Evolutionary conservation across 148 eudicot genomes (phyloP).

Genomic region (Fallopia convolvulus): DNA sequence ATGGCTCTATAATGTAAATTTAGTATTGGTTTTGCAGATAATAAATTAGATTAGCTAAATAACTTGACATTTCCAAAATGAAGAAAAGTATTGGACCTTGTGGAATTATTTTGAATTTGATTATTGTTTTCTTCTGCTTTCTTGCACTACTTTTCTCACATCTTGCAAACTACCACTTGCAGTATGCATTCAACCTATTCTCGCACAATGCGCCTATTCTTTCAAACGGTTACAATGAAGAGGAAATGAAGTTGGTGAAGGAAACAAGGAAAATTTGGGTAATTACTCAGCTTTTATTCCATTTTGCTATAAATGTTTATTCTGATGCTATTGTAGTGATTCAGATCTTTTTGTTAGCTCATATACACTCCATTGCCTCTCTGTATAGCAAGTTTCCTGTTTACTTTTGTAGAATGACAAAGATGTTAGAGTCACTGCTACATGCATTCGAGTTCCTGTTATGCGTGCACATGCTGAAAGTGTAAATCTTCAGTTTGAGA

Average conservation of each 20-base stretch:
- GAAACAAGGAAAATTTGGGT: conserved; percentile 99
- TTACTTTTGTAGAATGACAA: conserved; percentile 43
- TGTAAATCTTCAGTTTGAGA: conserved; percentile 88
- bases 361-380: not conserved
- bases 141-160: not conserved
- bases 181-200: conserved; percentile 98
- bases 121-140: not conserved
- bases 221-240: conserved; percentile 94
- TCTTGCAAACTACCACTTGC: conserved; percentile 24
- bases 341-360: not conserved
- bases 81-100: not conserved
- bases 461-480: conserved; percentile 97
- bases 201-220: conserved; percentile 95
- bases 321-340: not conserved
- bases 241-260: conserved; percentile 95
- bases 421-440: conserved; percentile 76
- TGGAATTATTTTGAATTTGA: not conserved
- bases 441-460: conserved; percentile 85
- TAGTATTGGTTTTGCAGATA: not conserved
- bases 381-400: not conserved
- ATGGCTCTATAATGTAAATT: not conserved
- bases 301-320: not conserved
- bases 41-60: not conserved
- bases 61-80: not conserved
- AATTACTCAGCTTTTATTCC: conserved; percentile 15